These are phyloP conservation scores for Phaffia tasmanica DNA, from an alignment of 768 basidiomycete genomes.

Conservation along the genomic window DNA sequence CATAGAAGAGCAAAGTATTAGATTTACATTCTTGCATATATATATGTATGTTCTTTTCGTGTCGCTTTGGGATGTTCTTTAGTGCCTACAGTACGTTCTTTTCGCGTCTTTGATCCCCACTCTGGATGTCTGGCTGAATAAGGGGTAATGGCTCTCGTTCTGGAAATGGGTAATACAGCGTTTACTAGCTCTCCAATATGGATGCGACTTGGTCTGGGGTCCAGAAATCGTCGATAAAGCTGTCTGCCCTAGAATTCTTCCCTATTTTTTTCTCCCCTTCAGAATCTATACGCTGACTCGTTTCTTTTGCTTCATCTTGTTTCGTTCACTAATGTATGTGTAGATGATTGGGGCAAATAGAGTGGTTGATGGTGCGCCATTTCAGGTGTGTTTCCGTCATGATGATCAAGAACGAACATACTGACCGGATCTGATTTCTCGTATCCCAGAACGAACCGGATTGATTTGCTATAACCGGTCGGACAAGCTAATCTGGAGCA, in stretches of 20 bases:
- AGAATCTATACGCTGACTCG: no score
- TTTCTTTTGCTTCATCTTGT: no score
- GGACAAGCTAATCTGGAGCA: conserved; percentile 73
- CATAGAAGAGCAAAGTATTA: background rate
- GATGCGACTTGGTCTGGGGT: conserved; percentile 88
- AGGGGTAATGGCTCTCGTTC: background rate
- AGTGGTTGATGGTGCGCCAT: conserved; percentile 65
- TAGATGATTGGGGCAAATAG: conserved; percentile 67
- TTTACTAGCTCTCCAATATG: conserved; percentile 76
- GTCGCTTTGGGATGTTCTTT: background rate
- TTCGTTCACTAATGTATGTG: no score
- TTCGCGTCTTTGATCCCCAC: background rate
- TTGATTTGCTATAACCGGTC: conserved; percentile 71
- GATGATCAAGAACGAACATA: background rate
- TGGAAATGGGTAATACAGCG: conserved; percentile 37
- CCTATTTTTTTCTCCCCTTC: no score
- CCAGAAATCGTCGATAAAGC: conserved; percentile 96
- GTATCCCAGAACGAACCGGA: conserved; percentile 58
- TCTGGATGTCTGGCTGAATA: background rate
- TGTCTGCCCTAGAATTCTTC: no score
- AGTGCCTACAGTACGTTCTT: background rate
- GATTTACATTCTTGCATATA: conserved; percentile 25
- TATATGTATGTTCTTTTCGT: conserved; percentile 4
- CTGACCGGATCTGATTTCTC: conserved; percentile 15
- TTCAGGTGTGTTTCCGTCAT: background rate